A percentile compares a stretch with the other conserved stretches of the same genome.
Evolutionary conservation across 2,329 filamentous ascomycete genomes (phyloP).

Genomic region (Fonsecaea monophora): DNA sequence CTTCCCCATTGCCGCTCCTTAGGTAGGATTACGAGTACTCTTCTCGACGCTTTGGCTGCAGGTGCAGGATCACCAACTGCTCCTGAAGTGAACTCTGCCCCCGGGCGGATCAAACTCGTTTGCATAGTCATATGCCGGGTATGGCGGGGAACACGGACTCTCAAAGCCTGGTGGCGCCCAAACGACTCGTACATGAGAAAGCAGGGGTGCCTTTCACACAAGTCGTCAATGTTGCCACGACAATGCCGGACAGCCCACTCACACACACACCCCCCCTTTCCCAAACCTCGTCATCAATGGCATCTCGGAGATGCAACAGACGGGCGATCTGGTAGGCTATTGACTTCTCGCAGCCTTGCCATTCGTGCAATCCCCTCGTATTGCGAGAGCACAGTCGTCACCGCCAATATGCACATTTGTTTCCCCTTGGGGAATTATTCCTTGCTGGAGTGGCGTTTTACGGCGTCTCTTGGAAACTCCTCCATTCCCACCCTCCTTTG

Average conservation of each 20-base stretch:
- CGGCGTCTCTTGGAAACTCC: not conserved
- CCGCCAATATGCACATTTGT: not conserved
- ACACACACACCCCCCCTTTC: not conserved
- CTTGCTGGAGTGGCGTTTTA: slow-evolving; percentile 1
- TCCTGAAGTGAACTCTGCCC: not conserved
- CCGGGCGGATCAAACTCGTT: slow-evolving; percentile 13
- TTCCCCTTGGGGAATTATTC: not conserved
- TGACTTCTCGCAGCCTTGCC: slow-evolving; percentile 10
- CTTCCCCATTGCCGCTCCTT: slow-evolving; percentile 2
- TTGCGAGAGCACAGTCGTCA: slow-evolving; percentile 5
- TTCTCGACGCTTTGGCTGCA: not conserved
- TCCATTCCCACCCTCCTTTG: not conserved
- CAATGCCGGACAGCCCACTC: not conserved
- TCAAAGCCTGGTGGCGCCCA: not conserved
- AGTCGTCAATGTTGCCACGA: not conserved
- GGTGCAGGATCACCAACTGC: slow-evolving; percentile 14
- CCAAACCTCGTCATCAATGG: not conserved
- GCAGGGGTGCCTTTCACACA: not conserved
- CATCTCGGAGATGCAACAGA: slow-evolving; percentile 7
- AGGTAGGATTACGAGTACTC: not conserved
- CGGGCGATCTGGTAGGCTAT: slow-evolving; percentile 5
- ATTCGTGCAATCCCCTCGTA: slow-evolving; percentile 13
- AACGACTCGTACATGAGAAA: not conserved
- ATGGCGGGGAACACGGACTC: slow-evolving; percentile 2
- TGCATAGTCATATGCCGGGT: slow-evolving; percentile 13